Evolutionary conservation across 1,284 basidiomycete genomes (phyloP).

Genomic region (Naganishia sp.): DNA sequence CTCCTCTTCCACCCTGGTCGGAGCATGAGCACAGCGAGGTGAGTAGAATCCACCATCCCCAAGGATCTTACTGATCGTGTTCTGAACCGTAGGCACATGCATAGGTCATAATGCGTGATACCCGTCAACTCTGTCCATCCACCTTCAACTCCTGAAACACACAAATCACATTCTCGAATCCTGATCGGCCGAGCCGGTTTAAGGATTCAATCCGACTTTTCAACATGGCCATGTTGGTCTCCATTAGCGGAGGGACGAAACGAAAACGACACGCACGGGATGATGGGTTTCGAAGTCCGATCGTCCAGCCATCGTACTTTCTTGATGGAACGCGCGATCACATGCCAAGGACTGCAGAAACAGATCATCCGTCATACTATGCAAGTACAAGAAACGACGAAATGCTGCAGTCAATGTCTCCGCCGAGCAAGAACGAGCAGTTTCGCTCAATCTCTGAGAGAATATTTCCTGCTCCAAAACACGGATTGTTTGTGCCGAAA

Average conservation of each 20-base stretch:
- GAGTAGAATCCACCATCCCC: no score
- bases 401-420: neutral
- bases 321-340: neutral
- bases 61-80: no score
- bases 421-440: neutral
- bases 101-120: constrained; percentile 30
- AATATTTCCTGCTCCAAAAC: neutral
- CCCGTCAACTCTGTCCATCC: constrained; percentile 1
- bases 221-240: neutral
- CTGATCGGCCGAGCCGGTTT: neutral
- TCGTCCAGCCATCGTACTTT: constrained; percentile 13
- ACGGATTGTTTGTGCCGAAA: neutral
- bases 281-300: constrained; percentile 15
- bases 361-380: neutral
- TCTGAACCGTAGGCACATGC: constrained; percentile 7
- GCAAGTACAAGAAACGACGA: neutral
- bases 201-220: neutral
- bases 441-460: neutral
- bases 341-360: neutral
- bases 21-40: no score
- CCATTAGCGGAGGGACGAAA: constrained; percentile 6
- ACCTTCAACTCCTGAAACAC: neutral
- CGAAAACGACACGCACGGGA: constrained; percentile 16
- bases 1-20: neutral
- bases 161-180: neutral